Conservation (phyloP, 1,284 basidiomycete species). For the Rhodotorula glutinis region DNA sequence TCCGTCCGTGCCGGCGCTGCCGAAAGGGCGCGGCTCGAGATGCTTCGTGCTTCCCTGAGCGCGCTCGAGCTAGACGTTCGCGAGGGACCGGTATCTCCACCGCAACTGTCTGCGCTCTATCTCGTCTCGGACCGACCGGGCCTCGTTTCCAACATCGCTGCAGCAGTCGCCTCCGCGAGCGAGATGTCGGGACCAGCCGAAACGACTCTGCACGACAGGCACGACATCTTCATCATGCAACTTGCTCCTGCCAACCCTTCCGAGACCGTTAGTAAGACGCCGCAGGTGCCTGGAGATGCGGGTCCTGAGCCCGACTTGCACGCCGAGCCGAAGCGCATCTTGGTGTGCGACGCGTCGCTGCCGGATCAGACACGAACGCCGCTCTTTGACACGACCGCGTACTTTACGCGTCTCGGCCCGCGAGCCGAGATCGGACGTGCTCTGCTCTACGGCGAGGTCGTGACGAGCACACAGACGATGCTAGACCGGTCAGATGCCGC, state of each 20-base stretch:
- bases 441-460: slow-evolving; percentile 79
- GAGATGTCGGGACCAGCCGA: background rate
- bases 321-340: slow-evolving; percentile 54
- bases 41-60: slow-evolving; percentile 54
- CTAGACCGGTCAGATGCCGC: slow-evolving; percentile 70
- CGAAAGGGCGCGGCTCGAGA: slow-evolving; percentile 49
- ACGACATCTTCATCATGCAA: slow-evolving; percentile 66
- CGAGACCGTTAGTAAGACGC: slow-evolving; percentile 19
- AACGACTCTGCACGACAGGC: slow-evolving; percentile 18
- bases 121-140: slow-evolving; percentile 25
- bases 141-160: slow-evolving; percentile 1
- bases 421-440: slow-evolving; percentile 59
- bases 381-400: slow-evolving; percentile 52
- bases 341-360: slow-evolving; percentile 49
- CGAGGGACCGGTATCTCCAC: slow-evolving; percentile 14
- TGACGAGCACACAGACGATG: slow-evolving; percentile 94
- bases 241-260: slow-evolving; percentile 38
- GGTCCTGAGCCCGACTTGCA: slow-evolving; percentile 23
- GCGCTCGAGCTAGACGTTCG: slow-evolving; percentile 54
- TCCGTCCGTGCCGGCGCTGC: slow-evolving; percentile 19
- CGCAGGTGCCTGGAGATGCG: background rate
- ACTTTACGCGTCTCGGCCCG: slow-evolving; percentile 43
- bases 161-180: slow-evolving; percentile 15
- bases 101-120: slow-evolving; percentile 35
- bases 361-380: slow-evolving; percentile 50